Base-by-base conservation (phyloP, 768 basidiomycete species). In the Trametes maxima region DNA sequence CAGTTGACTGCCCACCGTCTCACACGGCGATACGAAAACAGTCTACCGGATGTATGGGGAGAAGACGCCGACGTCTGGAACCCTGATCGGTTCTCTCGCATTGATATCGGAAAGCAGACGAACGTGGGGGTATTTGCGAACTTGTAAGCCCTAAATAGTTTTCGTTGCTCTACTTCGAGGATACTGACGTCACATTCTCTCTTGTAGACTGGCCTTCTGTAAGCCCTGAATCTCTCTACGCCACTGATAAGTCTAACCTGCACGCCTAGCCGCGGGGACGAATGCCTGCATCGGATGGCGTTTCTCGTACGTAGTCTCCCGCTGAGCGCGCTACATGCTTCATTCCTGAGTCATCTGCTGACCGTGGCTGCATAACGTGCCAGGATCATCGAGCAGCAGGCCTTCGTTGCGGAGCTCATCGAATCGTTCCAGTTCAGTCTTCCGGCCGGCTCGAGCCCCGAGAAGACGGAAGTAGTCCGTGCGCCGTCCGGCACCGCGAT, bases 361-460 rank as follows among this genome's bases (percentile, higher is more conserved):
- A 8, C 33, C 5, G 22, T 53, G 12, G 19, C 11, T 11, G 1
- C 5, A 13, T 3, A 2, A 21, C 14, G 1, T 3, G 21, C 1
- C 50, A 61, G 22, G 17, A 61, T 74, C 12, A 65, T 73, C 24
- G 75, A 77, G 54, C 68, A 71, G 62, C 75, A 75, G 51, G 69
- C 68, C 8, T 60, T 76, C 21, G 50, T 70, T 14, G 63, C 68
- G 3, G 73, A 74, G 21, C 67, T 77, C 14, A 36, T 77, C 25
- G 72, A 73, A 58, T 69, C 69, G 21, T 77, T 77, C 64, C 65
- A 70, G 42, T 75, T 73, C 53, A 54, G 63, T 11, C 65, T 73
- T 14, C 73, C 76, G 1, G 46, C 46, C 12, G 68, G 25, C 2
- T 16, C 17, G 40, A 21, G 21, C 22, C 2, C n/a, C n/a, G 39